phyloP scores from a whole-genome alignment of 2,329 filamentous ascomycete genomes.

The Sphaerulina musiva region DNA sequence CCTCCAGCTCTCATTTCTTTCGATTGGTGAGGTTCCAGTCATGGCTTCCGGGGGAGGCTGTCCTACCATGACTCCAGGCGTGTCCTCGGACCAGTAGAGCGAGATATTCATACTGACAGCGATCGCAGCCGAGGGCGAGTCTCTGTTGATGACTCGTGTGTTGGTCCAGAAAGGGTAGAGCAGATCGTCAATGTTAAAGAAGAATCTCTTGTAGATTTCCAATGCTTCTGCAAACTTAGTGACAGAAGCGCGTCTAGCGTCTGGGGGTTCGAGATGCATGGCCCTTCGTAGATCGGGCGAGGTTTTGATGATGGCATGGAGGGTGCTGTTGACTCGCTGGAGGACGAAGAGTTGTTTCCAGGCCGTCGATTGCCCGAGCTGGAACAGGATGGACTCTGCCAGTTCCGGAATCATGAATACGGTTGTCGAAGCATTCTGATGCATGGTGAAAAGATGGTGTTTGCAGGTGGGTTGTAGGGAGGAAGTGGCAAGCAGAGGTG shows the following conservation, averaged over 20 bases:
- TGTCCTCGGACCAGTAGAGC: slow-evolving; percentile 20
- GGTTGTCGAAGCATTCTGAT: slow-evolving; percentile 10
- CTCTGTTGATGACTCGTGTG: slow-evolving; percentile 11
- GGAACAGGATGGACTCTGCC: slow-evolving; percentile 19
- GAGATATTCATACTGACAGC: slow-evolving; percentile 20
- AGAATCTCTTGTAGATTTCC: slow-evolving; percentile 19
- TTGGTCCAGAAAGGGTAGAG: slow-evolving; percentile 24
- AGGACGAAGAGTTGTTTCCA: slow-evolving; percentile 21
- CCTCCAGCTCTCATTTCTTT: slow-evolving; percentile 17
- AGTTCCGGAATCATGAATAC: slow-evolving; percentile 21
- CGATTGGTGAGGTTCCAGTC: slow-evolving; percentile 17
- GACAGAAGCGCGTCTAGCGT: neutral
- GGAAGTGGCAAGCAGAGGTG: neutral
- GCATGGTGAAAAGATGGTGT: slow-evolving; percentile 4
- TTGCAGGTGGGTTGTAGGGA: slow-evolving; percentile 3
- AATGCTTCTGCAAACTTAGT: slow-evolving; percentile 12
- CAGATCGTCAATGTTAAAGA: slow-evolving; percentile 17
- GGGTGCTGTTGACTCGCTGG: slow-evolving; percentile 18
- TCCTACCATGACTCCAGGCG: slow-evolving; percentile 13
- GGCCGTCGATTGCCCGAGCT: slow-evolving; percentile 14
- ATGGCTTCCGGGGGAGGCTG: slow-evolving; percentile 11
- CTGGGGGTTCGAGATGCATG: slow-evolving; percentile 18
- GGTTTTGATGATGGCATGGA: slow-evolving; percentile 15
- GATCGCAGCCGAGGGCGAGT: slow-evolving; percentile 6
- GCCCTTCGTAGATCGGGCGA: slow-evolving; percentile 17